Base-by-base conservation (phyloP, 108 stramenopile species). In the Discostella stelligeroides region DNA sequence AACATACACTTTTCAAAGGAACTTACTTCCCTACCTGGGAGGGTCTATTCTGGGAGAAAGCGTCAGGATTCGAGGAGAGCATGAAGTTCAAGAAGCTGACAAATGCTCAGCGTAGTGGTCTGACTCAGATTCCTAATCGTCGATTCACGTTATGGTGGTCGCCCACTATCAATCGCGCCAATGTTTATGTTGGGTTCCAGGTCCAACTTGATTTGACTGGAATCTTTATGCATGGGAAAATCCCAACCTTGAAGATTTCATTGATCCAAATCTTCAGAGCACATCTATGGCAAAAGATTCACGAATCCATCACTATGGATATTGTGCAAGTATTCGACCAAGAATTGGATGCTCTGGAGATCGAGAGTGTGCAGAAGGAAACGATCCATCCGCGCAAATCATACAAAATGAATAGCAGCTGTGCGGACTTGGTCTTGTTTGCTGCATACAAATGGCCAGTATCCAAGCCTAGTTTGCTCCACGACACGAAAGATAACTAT, bases 1-100 rank as follows among this genome's bases (percentile, higher is more conserved):
- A 99, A 82, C 99, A 99, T 85, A 99, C 98, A 39, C 84, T 99
- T 25, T 99, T 99, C 86, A 98, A 98, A 77, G 99, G 99, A 23
- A 99, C 99, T 0, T 98, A 98, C 76, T 99, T 99, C 79, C 97
- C 97, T 38, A 98, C 99, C n/a, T 99, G 99, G 99, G 99, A 99
- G 78, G 99, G 99, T 77, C 88, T 99, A 5, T 99, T 99, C 78
- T 99, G 99, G 99, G 99, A 99, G 85, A 99, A 98, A 77, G 96
- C 98, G 8, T 97, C 95, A 65, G 98, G 98, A 13, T 98, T 98
- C 67, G 98, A 98, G 74, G 96, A 98, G 64, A 92, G 96, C 62
- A 99, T 99, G 98, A 94, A 94, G 66, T 94, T 94, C 88, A 99
- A 99, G 79, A 99, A 99, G 76, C 77, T 99, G 30, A 99, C 99